Evolutionary conservation across 148 eudicot species (phyloP).

Genomic region (Polygonum maritimum): DNA sequence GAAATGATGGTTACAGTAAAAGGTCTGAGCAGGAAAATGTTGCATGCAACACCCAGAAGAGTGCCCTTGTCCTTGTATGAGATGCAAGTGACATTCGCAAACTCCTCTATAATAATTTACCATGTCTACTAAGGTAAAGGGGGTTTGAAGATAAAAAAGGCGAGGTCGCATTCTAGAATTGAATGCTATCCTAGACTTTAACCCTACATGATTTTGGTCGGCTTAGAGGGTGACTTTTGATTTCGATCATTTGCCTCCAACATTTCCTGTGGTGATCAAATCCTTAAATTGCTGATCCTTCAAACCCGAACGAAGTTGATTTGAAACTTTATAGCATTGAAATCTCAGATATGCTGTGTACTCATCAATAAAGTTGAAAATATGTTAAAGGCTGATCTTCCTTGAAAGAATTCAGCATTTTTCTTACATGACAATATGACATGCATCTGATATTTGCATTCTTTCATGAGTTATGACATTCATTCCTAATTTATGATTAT

Average conservation of each 20-base stretch:
- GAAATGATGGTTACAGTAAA: conserved; percentile 8
- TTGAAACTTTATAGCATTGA: neutral
- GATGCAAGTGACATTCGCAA: conserved; percentile 8
- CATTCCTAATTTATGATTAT: too few relatives aligned
- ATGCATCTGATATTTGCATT: neutral
- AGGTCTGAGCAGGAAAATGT: conserved; percentile 7
- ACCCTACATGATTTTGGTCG: neutral
- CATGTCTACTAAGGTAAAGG: neutral
- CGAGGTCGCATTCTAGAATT: conserved; percentile 9
- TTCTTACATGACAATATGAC: neutral
- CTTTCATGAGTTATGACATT: too few relatives aligned
- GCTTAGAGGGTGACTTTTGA: neutral
- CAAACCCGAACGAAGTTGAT: neutral
- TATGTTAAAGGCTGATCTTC: neutral
- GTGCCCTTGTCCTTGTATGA: conserved; percentile 3
- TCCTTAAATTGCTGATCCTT: conserved; percentile 6
- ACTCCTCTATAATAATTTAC: conserved; percentile 4
- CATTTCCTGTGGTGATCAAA: conserved; percentile 4
- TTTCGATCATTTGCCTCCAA: conserved; percentile 5
- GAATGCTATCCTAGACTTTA: conserved; percentile 2
- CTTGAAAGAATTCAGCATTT: too few relatives aligned
- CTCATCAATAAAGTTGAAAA: neutral
- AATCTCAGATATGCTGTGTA: neutral
- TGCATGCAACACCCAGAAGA: neutral
- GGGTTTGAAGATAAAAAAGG: conserved; percentile 1